Evolutionary conservation across 768 basidiomycete species (phyloP).

Genomic region (Phaeolepiota aurea): DNA sequence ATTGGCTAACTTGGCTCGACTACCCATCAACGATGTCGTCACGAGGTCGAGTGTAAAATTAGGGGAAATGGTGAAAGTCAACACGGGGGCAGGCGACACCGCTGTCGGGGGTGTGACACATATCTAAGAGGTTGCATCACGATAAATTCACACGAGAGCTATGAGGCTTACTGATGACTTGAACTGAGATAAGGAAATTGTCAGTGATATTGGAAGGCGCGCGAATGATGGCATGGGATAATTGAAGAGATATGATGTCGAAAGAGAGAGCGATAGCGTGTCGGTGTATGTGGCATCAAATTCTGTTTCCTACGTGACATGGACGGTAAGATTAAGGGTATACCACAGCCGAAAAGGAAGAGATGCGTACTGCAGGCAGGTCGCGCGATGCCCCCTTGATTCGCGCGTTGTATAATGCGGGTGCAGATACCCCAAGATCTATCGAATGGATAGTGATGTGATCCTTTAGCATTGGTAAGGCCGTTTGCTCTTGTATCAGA

Average conservation of each 20-base stretch:
- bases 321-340: neutral
- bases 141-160: neutral
- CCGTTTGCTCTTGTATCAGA: slow-evolving; percentile 1
- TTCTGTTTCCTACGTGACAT: slow-evolving; percentile 53
- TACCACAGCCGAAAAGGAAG: neutral
- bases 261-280: slow-evolving; percentile 73
- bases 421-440: slow-evolving; percentile 75
- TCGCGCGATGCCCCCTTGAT: slow-evolving; percentile 26
- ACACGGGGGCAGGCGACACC: slow-evolving; percentile 42
- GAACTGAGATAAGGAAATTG: slow-evolving; percentile 70
- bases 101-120: slow-evolving; percentile 53
- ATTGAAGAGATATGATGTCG: slow-evolving; percentile 76
- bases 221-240: slow-evolving; percentile 81
- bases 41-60: slow-evolving; percentile 83
- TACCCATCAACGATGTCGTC: slow-evolving; percentile 89
- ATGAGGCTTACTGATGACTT: slow-evolving; percentile 46
- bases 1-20: slow-evolving; percentile 94
- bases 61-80: slow-evolving; percentile 72
- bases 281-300: slow-evolving; percentile 84
- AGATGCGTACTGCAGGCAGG: slow-evolving; percentile 7
- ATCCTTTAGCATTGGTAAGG: slow-evolving; percentile 41
- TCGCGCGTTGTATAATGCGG: slow-evolving; percentile 65
- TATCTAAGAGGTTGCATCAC: slow-evolving; percentile 31
- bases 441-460: slow-evolving; percentile 81
- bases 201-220: slow-evolving; percentile 73